These are phyloP conservation scores for Phytophthora colocasiae DNA, from an alignment of 352 stramenopile species.

Conservation along the genomic window DNA sequence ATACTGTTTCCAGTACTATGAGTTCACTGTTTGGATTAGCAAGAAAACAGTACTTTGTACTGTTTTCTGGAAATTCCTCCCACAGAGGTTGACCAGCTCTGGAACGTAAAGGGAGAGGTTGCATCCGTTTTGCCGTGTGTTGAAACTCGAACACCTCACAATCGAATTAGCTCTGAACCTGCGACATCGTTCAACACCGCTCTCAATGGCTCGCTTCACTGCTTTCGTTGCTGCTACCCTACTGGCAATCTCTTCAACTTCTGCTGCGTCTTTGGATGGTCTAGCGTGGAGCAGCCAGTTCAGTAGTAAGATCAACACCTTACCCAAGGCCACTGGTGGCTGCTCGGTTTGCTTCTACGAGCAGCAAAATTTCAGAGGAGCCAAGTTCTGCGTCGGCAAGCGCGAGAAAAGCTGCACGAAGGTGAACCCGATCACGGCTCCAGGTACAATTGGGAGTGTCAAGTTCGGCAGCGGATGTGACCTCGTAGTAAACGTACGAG, in stretches of 20 bases:
- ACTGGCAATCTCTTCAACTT: constrained; percentile 16
- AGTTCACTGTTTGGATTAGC: no score
- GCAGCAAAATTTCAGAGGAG: constrained; percentile 38
- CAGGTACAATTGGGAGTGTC: constrained; percentile 52
- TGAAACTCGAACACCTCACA: constrained; percentile 8
- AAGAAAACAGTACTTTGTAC: no score
- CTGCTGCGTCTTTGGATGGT: constrained; percentile 13
- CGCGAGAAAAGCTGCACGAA: constrained; percentile 30
- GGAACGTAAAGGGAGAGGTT: constrained; percentile 21
- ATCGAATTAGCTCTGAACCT: constrained; percentile 19
- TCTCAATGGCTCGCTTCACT: constrained; percentile 24
- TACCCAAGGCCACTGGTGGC: constrained; percentile 23
- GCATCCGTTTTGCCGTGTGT: background rate
- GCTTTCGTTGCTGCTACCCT: background rate
- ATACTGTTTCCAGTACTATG: no score
- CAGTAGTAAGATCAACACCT: constrained; percentile 32
- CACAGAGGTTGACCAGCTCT: constrained; percentile 10
- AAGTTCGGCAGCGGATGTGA: constrained; percentile 48
- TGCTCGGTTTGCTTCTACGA: constrained; percentile 61
- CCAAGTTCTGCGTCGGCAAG: constrained; percentile 46
- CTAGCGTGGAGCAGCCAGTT: constrained; percentile 35
- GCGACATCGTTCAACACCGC: constrained; percentile 4
- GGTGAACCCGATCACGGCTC: constrained; percentile 44
- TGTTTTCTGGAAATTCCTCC: no score
- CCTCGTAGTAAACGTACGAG: constrained; percentile 48